Percentiles rank a stretch among this genome's conserved stretches.
These are phyloP conservation scores for Glaciozyma antarctica DNA, from an alignment of 768 basidiomycete species.

Conservation along the genomic window DNA sequence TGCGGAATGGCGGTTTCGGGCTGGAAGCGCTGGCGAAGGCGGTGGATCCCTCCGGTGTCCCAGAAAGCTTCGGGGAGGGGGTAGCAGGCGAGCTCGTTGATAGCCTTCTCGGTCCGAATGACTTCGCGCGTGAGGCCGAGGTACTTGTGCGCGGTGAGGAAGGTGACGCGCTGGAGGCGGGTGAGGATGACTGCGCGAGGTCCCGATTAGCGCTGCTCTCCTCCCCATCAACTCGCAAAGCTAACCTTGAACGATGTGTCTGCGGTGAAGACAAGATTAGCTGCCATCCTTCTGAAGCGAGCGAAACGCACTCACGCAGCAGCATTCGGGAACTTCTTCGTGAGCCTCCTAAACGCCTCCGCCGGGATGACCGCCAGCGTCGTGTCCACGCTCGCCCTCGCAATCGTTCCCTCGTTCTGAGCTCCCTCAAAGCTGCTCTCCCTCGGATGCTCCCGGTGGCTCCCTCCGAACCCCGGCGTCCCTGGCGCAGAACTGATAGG, in stretches of 20 bases:
- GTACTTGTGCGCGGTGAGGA: conserved; percentile 93
- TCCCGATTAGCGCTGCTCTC: conserved; percentile 12
- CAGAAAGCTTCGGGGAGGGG: conserved; percentile 87
- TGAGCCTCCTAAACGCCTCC: conserved; percentile 85
- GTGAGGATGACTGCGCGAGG: conserved; percentile 68
- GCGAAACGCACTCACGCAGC: conserved; percentile 90
- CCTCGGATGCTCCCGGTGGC: neutral
- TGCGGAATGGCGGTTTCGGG: conserved; percentile 24
- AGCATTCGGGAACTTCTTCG: conserved; percentile 93
- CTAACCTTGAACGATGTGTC: conserved; percentile 32
- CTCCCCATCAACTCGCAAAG: too few relatives aligned
- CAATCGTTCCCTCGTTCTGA: conserved; percentile 63
- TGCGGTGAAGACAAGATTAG: neutral
- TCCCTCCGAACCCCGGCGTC: neutral
- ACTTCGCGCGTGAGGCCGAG: conserved; percentile 91
- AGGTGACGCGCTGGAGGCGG: conserved; percentile 91
- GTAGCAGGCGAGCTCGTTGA: conserved; percentile 93
- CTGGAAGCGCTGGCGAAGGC: conserved; percentile 62
- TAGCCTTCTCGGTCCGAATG: conserved; percentile 88
- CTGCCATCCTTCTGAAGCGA: conserved; percentile 40
- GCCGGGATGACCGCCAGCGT: conserved; percentile 98
- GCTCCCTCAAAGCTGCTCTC: neutral
- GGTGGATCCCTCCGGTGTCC: conserved; percentile 77
- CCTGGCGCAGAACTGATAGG: conserved; percentile 5
- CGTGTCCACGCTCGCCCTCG: conserved; percentile 86